Conservation (phyloP, 305 asterid species). For the Rubia peregrina region DNA sequence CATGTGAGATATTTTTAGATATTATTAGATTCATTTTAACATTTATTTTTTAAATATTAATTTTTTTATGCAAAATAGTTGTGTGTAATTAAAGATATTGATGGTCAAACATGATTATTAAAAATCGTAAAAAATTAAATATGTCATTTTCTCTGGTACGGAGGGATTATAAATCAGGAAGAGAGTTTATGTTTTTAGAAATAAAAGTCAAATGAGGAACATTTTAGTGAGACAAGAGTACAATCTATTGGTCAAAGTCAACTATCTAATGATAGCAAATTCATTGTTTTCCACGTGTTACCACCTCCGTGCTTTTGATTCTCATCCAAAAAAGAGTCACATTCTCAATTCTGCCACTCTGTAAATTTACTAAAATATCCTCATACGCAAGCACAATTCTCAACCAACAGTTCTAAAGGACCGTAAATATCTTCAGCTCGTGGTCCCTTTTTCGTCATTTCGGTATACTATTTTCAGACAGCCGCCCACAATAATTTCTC, state of each 20-base stretch:
- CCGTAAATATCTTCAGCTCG: slow-evolving; percentile 1
- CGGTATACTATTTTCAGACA: slow-evolving; percentile 8
- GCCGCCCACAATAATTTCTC: slow-evolving; percentile 15
- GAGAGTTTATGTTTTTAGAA: too few relatives aligned
- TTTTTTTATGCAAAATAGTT: too few relatives aligned
- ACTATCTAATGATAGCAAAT: not conserved
- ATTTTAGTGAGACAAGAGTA: not conserved
- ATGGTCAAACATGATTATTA: too few relatives aligned
- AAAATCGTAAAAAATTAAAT: too few relatives aligned
- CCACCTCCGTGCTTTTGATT: not conserved
- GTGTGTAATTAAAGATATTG: too few relatives aligned
- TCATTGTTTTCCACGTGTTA: slow-evolving; percentile 11
- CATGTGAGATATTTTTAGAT: too few relatives aligned
- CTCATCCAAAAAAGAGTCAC: not conserved
- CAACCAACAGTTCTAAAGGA: not conserved
- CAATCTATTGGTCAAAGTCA: not conserved
- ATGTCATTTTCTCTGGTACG: too few relatives aligned
- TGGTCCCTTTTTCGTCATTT: slow-evolving; percentile 10
- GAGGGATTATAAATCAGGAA: too few relatives aligned
- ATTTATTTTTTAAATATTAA: too few relatives aligned
- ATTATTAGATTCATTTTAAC: too few relatives aligned
- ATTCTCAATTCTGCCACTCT: not conserved
- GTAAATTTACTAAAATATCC: slow-evolving; percentile 4
- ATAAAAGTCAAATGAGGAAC: not conserved
- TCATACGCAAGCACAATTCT: not conserved